These are phyloP conservation scores for Penicillium verrucosum DNA, from an alignment of 2,329 filamentous ascomycete species.

Conservation along the genomic window DNA sequence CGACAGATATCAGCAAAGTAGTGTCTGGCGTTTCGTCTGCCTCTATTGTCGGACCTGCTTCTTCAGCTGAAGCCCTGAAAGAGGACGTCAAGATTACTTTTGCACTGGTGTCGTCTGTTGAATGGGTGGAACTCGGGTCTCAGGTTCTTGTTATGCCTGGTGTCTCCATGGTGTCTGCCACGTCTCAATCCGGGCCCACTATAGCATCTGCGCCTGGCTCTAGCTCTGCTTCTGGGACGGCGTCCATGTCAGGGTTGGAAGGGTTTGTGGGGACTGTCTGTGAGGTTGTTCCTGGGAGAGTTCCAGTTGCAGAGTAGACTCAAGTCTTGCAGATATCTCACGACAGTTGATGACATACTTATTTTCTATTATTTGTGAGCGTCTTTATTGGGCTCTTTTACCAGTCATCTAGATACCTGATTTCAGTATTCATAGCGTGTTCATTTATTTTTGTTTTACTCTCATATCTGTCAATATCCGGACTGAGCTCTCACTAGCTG, in stretches of 20 bases:
- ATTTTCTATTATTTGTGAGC: neutral
- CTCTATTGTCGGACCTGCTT: neutral
- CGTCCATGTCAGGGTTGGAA: constrained; percentile 53
- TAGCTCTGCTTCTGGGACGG: constrained; percentile 38
- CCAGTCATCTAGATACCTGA: neutral
- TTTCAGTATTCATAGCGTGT: neutral
- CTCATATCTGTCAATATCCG: neutral
- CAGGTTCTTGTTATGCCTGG: constrained; percentile 60
- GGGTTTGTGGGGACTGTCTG: constrained; percentile 56
- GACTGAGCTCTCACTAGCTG: neutral
- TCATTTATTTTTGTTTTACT: neutral
- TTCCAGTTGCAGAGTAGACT: constrained; percentile 1
- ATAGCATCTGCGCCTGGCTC: constrained; percentile 49
- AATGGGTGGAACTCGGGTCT: constrained; percentile 57
- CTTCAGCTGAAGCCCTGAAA: constrained; percentile 17
- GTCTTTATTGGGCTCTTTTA: neutral
- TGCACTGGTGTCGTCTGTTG: constrained; percentile 55
- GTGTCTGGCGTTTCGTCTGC: constrained; percentile 14
- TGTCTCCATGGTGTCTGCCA: constrained; percentile 43
- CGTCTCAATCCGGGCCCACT: constrained; percentile 45
- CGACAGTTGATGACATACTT: neutral
- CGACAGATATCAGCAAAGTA: constrained; percentile 29
- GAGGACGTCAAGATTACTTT: constrained; percentile 50
- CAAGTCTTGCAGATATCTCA: neutral
- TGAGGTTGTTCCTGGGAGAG: constrained; percentile 27